These are phyloP conservation scores for Gracilaria domingensis DNA, from an alignment of 23 red algal species.

Conservation along the genomic window DNA sequence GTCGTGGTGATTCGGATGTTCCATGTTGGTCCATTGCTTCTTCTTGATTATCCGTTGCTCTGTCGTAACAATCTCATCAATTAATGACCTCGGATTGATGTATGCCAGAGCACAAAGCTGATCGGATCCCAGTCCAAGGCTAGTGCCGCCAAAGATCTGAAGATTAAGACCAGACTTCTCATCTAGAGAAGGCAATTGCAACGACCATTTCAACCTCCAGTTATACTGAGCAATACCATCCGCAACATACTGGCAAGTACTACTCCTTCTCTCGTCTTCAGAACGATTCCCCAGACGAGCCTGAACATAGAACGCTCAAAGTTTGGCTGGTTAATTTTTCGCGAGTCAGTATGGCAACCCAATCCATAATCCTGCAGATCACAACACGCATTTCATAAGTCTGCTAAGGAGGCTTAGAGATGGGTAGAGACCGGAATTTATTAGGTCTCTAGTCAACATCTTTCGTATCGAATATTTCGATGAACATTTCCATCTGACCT, in stretches of 20 bases:
- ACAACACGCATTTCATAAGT: conserved; percentile 75
- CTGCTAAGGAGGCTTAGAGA: conserved; percentile 57
- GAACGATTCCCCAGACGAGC: conserved; percentile 69
- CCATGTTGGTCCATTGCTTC: conserved; percentile 73
- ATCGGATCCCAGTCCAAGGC: conserved; percentile 67
- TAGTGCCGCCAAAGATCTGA: conserved; percentile 80
- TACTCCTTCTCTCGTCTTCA: conserved; percentile 60
- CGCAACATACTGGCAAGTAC: conserved; percentile 72
- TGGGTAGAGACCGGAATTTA: conserved; percentile 56
- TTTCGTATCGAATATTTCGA: conserved; percentile 87
- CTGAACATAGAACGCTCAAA: conserved; percentile 75
- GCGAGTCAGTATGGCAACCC: conserved; percentile 68
- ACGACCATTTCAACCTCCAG: conserved; percentile 81
- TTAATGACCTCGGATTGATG: conserved; percentile 77
- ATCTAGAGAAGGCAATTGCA: conserved; percentile 73
- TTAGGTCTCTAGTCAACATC: conserved; percentile 77
- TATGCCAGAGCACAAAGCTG: conserved; percentile 73
- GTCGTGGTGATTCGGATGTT: conserved; percentile 80
- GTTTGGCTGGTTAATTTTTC: conserved; percentile 48
- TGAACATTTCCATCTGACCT: conserved; percentile 85
- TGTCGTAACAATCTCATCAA: conserved; percentile 71
- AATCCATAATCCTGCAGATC: conserved; percentile 78
- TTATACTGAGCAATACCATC: conserved; percentile 82
- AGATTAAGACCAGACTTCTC: conserved; percentile 83
- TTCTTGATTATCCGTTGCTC: conserved; percentile 76